Evolutionary conservation across 352 stramenopile genomes (phyloP).

Genomic region (Bremia lactucae): DNA sequence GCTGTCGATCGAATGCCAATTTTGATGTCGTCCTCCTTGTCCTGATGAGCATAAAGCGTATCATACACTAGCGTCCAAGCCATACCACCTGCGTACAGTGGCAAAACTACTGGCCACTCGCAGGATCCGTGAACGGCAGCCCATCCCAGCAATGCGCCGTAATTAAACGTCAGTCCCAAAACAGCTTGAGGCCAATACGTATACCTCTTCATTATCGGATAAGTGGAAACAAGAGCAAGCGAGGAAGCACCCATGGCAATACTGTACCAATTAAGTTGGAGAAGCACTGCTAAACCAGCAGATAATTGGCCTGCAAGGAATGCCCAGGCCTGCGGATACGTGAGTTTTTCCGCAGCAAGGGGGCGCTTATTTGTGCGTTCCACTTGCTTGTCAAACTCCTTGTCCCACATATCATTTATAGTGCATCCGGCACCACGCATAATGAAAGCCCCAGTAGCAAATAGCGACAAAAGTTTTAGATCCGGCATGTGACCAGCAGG

Average conservation of each 20-base stretch:
- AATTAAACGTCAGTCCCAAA: conserved; percentile 98
- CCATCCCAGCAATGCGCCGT: conserved; percentile 93
- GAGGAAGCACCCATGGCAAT: conserved; percentile 88
- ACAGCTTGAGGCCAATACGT: conserved; percentile 96
- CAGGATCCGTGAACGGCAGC: conserved; percentile 76
- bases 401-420: conserved; percentile 99
- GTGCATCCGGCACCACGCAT: conserved; percentile 97
- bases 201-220: conserved; percentile 97
- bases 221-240: conserved; percentile 89
- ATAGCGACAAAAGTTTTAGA: conserved; percentile 65
- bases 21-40: conserved; percentile 94
- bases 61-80: conserved; percentile 99
- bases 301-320: conserved; percentile 93
- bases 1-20: conserved; percentile 94
- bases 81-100: conserved; percentile 90
- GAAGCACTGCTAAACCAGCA: conserved; percentile 86
- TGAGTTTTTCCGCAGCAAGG: conserved; percentile 87
- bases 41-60: conserved; percentile 97
- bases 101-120: conserved; percentile 83
- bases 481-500: conserved; percentile 73
- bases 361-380: conserved; percentile 91
- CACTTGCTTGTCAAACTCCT: conserved; percentile 93
- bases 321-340: conserved; percentile 79
- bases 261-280: conserved; percentile 92
- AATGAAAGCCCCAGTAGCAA: conserved; percentile 88